Conservation (phyloP, 2,329 filamentous ascomycete genomes). For the Chrysoporthe deuterocubensis region DNA sequence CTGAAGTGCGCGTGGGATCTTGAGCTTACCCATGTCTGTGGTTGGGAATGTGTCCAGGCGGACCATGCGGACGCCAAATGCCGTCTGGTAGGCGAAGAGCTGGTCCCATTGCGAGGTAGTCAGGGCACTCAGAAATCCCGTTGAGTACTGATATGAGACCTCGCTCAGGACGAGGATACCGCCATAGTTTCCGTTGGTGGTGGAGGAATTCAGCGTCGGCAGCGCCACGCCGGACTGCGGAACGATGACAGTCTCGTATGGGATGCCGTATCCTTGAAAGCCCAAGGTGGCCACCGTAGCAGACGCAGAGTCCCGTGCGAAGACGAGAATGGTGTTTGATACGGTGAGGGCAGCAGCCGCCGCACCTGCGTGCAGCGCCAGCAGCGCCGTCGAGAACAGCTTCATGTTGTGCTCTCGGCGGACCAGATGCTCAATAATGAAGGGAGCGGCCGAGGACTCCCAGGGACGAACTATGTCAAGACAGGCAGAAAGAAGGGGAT, state of each 20-base stretch:
- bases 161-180: conserved; percentile 60
- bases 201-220: conserved; percentile 54
- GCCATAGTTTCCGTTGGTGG: conserved; percentile 58
- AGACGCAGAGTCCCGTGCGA: conserved; percentile 55
- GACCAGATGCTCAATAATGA: background rate
- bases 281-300: conserved; percentile 55
- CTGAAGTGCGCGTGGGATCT: conserved; percentile 29
- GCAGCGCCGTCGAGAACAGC: conserved; percentile 25
- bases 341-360: conserved; percentile 32
- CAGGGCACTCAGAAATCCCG: conserved; percentile 55
- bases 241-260: conserved; percentile 59
- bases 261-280: conserved; percentile 64
- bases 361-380: conserved; percentile 26
- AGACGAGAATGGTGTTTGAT: conserved; percentile 57
- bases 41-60: conserved; percentile 61
- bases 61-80: conserved; percentile 64
- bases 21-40: conserved; percentile 50
- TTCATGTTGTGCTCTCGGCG: conserved; percentile 21
- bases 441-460: no score
- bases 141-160: conserved; percentile 58
- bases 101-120: conserved; percentile 59
- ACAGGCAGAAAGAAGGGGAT: background rate
- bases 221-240: conserved; percentile 55
- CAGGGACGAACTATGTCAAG: background rate
- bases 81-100: conserved; percentile 60